A percentile compares a stretch with the other conserved stretches of the same genome.
Conservation (phyloP, 1,284 basidiomycete genomes). For the Leucoagaricus sp. region DNA sequence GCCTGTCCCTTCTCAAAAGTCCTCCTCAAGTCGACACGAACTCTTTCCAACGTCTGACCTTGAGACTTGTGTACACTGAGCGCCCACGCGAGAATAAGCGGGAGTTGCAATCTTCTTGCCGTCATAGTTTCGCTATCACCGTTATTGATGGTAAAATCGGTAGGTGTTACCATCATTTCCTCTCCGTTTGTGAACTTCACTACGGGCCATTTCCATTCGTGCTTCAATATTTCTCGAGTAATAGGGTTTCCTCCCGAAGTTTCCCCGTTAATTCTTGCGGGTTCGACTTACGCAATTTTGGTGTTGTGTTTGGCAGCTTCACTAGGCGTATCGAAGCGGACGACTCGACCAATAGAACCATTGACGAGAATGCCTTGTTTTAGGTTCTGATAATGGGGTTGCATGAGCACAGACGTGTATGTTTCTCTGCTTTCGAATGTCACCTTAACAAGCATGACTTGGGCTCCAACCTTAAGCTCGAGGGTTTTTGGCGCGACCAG, state of each 20-base stretch:
- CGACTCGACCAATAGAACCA: constrained; percentile 77
- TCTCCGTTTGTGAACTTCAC: constrained; percentile 52
- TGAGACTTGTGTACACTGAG: constrained; percentile 87
- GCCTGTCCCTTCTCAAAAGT: constrained; percentile 88
- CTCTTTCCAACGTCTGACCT: constrained; percentile 80
- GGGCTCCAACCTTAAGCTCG: constrained; percentile 50
- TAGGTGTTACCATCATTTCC: constrained; percentile 48
- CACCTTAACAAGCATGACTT: constrained; percentile 75
- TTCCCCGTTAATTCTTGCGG: constrained; percentile 17
- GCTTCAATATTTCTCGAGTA: constrained; percentile 1
- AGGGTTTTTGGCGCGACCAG: constrained; percentile 36
- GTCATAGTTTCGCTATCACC: constrained; percentile 48
- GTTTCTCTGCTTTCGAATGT: background rate
- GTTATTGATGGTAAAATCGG: constrained; percentile 60
- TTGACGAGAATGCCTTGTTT: constrained; percentile 83
- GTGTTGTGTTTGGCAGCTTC: constrained; percentile 31
- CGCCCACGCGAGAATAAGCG: constrained; percentile 81
- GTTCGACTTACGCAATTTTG: constrained; percentile 26
- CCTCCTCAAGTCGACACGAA: constrained; percentile 65
- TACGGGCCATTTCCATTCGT: constrained; percentile 47
- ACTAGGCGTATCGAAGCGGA: constrained; percentile 51
- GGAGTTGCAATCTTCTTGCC: constrained; percentile 54
- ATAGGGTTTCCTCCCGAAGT: constrained; percentile 17
- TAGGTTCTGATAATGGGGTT: constrained; percentile 42
- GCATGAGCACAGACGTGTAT: background rate